Conservation (phyloP, 2,329 filamentous ascomycete species). For the Botrytis porri region DNA sequence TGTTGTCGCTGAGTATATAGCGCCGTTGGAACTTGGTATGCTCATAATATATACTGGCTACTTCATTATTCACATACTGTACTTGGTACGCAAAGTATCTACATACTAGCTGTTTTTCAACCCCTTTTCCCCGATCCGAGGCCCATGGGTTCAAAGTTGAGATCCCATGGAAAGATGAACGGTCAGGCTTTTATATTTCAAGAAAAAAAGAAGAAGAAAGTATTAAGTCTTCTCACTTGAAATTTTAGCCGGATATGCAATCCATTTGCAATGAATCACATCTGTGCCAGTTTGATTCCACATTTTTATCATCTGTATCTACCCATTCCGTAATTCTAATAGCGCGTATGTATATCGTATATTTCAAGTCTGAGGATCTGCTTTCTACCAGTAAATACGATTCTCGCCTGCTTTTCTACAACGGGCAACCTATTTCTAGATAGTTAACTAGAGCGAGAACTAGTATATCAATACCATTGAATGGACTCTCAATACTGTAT, state of each 20-base stretch:
- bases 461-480: not conserved
- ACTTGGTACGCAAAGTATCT: too few species aligned
- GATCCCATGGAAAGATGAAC: rapidly evolving
- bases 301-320: not conserved
- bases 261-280: not conserved
- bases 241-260: not conserved
- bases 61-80: not conserved
- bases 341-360: not conserved
- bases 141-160: not conserved
- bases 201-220: too few species aligned
- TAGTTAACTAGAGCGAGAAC: not conserved
- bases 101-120: too few species aligned
- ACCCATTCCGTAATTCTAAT: not conserved
- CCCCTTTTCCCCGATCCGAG: too few species aligned
- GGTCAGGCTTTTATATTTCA: not conserved
- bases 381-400: not conserved
- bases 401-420: not conserved
- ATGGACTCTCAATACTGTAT: too few species aligned
- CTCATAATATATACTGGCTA: not conserved
- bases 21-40: rapidly evolving
- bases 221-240: not conserved
- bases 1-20: not conserved
- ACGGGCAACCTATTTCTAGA: not conserved
- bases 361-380: not conserved
- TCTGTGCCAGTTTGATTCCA: not conserved